These are phyloP conservation scores for Malbranchea zuffiana DNA, from an alignment of 2,329 filamentous ascomycete genomes.

Conservation along the genomic window DNA sequence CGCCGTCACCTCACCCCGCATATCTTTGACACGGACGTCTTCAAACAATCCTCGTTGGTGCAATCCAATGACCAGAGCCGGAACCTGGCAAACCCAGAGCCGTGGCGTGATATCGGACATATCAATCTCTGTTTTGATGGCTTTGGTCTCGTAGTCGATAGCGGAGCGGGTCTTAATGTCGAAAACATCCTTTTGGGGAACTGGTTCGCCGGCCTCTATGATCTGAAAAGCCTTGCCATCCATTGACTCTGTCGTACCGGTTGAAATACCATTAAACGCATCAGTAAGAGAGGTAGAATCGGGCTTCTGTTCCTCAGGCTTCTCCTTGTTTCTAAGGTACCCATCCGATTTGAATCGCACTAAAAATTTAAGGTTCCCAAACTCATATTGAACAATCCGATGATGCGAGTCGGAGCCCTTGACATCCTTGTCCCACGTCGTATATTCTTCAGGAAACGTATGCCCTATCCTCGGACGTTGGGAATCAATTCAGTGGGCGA, in stretches of 20 bases:
- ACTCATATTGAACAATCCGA: constrained; percentile 47
- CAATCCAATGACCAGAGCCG: constrained; percentile 39
- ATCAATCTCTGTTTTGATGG: constrained; percentile 22
- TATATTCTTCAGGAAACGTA: constrained; percentile 55
- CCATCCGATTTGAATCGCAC: constrained; percentile 51
- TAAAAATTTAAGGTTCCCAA: constrained; percentile 43
- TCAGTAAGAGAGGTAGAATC: too few species aligned
- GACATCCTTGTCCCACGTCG: constrained; percentile 48
- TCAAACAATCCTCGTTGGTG: constrained; percentile 1
- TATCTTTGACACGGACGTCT: constrained; percentile 1
- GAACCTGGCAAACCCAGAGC: constrained; percentile 42
- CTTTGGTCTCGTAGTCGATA: not conserved
- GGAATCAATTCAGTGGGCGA: constrained; percentile 47
- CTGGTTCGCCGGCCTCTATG: not conserved
- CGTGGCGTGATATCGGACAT: constrained; percentile 34
- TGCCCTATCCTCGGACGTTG: constrained; percentile 52
- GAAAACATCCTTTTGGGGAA: not conserved
- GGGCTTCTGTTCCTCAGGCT: too few species aligned
- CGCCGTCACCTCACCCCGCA: not conserved
- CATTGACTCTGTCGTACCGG: too few species aligned
- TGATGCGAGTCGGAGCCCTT: constrained; percentile 51
- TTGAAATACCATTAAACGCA: too few species aligned
- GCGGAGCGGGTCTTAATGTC: not conserved
- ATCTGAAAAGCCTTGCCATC: too few species aligned
- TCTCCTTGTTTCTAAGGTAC: too few species aligned